These are phyloP conservation scores for Pleurotus ostreatus DNA, from an alignment of 768 basidiomycete genomes.

Conservation along the genomic window DNA sequence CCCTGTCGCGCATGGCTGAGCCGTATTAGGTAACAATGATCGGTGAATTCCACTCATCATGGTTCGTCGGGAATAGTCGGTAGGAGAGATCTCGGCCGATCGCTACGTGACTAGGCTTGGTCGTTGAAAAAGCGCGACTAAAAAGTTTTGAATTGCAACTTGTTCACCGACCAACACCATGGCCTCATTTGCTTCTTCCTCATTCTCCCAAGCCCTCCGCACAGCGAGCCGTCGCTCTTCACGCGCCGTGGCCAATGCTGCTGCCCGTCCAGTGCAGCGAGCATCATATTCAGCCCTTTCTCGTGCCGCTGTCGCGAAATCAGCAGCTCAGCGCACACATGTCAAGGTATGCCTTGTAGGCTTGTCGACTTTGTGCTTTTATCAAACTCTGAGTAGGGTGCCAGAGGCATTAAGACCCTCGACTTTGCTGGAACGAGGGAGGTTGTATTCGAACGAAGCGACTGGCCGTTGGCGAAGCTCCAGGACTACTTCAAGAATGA, in stretches of 20 bases:
- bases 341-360: conserved; percentile 26
- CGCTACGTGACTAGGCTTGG: conserved; percentile 5
- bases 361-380: conserved; percentile 10
- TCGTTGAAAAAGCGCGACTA: conserved; percentile 15
- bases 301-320: conserved; percentile 40
- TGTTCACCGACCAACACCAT: conserved; percentile 38
- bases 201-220: conserved; percentile 54
- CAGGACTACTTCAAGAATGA: conserved; percentile 99
- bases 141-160: conserved; percentile 13
- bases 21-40: too few relatives aligned
- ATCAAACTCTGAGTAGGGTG: conserved; percentile 32
- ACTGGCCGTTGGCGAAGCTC: conserved; percentile 97
- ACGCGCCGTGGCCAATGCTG: conserved; percentile 36
- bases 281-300: conserved; percentile 71
- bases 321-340: conserved; percentile 23
- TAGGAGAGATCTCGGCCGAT: conserved; percentile 20
- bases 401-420: conserved; percentile 89
- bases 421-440: conserved; percentile 95
- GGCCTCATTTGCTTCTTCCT: conserved; percentile 62
- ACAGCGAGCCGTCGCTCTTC: conserved; percentile 64
- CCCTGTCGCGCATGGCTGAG: too few relatives aligned
- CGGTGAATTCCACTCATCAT: too few relatives aligned
- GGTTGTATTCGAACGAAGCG: conserved; percentile 89
- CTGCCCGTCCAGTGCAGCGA: conserved; percentile 38
- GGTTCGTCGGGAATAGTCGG: conserved; percentile 18